Evolutionary conservation across 1,139 yeast species (phyloP), one percentile per base, ranked within the genome.

Genomic region (Yamadazyma songkhlaensis): DNA sequence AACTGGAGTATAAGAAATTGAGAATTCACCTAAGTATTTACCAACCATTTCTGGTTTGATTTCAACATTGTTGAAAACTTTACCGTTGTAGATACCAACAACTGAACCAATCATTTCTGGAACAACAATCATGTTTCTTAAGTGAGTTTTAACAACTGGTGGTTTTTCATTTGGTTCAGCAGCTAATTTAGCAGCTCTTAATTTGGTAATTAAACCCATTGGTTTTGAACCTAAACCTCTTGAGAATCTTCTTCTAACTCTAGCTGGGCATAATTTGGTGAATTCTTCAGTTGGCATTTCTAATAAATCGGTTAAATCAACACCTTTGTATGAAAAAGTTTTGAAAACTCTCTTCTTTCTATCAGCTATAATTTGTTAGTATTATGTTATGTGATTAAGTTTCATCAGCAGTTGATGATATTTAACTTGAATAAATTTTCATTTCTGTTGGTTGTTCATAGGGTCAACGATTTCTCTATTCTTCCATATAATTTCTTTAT

Each of bases 41-140:
- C 98, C 98, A 69, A 90, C 90, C 98, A 94, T 92, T 81, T 94
- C 99, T 65, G 98, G 97, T 75, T 80, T 89, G 76, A 94, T 78
- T 76, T 94, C 99, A 73, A 92, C 97, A 65, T 85, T 87, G 95
- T 90, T 92, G 95, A 94, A 94, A 62, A 81, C 89, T 82, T 94
- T 94, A 80, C 99, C 99, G 83, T 94, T 94, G 96, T 94, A 92
- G 62, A 94, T 87, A 77, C 97, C 97, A 60, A 94, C 83, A 59
- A 90, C 95, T 49, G 97, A 88, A 67, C 98, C 98, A 65, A 94
- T 89, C 98, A 94, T 94, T 83, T 94, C 99, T 77, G 99, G 99
- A 59, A 92, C 95, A 64, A 94, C 74, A 70, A 94, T 76, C 96
- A 90, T 89, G 85, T 90, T 89, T 84, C 99, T 90, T 74, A 94